These are phyloP conservation scores for Euphorbia pulcherrima DNA, from an alignment of 345 rosid species.

Conservation along the genomic window DNA sequence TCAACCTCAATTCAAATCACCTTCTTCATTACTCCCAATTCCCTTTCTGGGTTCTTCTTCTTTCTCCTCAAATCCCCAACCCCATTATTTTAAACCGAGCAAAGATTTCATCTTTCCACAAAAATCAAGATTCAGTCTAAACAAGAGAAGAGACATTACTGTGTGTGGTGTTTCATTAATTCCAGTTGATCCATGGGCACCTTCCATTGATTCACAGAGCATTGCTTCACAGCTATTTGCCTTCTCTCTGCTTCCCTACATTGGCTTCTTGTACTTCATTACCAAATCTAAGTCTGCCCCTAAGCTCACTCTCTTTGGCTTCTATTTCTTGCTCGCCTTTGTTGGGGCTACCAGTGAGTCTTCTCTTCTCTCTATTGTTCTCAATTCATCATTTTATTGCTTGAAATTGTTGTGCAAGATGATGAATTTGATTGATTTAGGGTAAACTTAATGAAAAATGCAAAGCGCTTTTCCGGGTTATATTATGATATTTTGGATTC, in stretches of 20 bases:
- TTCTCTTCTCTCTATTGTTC: neutral
- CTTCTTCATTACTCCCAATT: constrained; percentile 15
- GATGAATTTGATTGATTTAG: neutral
- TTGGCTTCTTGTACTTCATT: constrained; percentile 87
- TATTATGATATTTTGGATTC: no score
- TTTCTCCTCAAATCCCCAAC: constrained; percentile 17
- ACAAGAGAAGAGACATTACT: constrained; percentile 23
- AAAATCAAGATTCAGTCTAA: constrained; percentile 11
- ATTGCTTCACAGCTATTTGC: constrained; percentile 81
- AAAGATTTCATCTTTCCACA: constrained; percentile 16
- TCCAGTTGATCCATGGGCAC: constrained; percentile 91
- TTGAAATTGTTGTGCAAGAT: neutral
- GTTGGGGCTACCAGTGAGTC: constrained; percentile 86
- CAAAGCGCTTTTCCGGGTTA: no score
- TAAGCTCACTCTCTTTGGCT: constrained; percentile 79
- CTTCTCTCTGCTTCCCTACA: constrained; percentile 70
- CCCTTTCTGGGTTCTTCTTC: constrained; percentile 18
- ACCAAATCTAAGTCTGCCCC: constrained; percentile 83
- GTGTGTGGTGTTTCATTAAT: constrained; percentile 48
- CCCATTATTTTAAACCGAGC: constrained; percentile 10
- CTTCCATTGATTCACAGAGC: constrained; percentile 70
- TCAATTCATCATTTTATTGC: constrained; percentile 1
- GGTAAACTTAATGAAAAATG: neutral
- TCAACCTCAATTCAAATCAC: constrained; percentile 17
- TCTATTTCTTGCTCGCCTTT: constrained; percentile 88